Evolutionary conservation across 2,329 filamentous ascomycete genomes (phyloP).

Genomic region (Colletotrichum liriopes): DNA sequence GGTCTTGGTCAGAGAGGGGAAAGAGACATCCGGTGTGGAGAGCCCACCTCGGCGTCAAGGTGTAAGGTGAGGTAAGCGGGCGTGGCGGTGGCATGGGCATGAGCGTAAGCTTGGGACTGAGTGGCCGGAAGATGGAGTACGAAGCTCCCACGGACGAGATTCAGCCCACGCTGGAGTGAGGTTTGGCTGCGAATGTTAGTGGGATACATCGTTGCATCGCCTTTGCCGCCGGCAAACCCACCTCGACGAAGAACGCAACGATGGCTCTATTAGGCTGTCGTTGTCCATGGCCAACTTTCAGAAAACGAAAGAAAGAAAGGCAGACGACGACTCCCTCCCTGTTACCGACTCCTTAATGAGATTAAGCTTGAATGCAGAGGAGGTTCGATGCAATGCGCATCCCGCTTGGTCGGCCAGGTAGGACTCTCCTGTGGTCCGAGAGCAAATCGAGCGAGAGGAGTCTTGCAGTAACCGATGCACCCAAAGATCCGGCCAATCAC

Average conservation of each 20-base stretch:
- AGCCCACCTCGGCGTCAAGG: conserved; percentile 1
- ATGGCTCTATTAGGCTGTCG: too few relatives aligned
- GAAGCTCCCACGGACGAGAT: conserved; percentile 5
- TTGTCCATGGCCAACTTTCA: background rate
- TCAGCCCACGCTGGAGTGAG: conserved; percentile 12
- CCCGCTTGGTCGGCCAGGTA: conserved; percentile 1
- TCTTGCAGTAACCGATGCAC: conserved; percentile 14
- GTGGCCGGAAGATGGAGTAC: conserved; percentile 1
- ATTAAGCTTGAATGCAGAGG: background rate
- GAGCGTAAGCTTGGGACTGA: background rate
- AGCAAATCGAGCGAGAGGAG: conserved; percentile 10
- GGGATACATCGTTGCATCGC: conserved; percentile 2
- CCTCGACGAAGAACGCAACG: background rate
- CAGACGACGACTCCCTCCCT: background rate
- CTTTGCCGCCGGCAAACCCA: background rate
- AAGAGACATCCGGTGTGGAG: conserved; percentile 14
- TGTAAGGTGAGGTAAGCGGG: conserved; percentile 27
- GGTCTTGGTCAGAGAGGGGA: conserved; percentile 11
- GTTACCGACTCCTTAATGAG: background rate
- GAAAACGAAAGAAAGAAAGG: background rate
- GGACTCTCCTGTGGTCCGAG: conserved; percentile 13
- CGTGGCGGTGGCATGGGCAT: conserved; percentile 10
- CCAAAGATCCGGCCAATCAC: conserved; percentile 20
- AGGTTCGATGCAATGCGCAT: background rate
- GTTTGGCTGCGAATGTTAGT: conserved; percentile 4